Conservation (phyloP, 139 green algal genomes). For the Closterium sp. region DNA sequence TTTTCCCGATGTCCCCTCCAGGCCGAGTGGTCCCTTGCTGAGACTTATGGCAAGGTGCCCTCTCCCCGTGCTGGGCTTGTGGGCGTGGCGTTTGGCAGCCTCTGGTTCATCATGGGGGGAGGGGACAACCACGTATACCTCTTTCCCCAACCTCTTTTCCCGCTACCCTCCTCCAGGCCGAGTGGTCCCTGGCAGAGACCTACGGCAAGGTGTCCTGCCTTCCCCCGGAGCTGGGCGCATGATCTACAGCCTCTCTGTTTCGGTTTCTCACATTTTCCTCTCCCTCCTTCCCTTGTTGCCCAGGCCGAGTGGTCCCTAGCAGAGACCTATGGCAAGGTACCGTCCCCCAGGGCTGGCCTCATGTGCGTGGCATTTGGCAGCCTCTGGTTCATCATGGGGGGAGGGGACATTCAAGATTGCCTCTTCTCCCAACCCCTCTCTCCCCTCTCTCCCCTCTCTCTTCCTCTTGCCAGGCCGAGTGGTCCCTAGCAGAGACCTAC, state of each 20-base stretch:
- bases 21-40: conserved; percentile 35
- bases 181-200: conserved; percentile 38
- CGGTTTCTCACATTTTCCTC: neutral
- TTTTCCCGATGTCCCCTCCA: neutral
- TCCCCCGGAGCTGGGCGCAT: conserved; percentile 77
- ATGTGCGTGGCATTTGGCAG: no score
- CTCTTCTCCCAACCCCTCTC: no score
- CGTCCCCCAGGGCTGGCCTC: no score
- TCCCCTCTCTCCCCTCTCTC: no score
- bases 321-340: neutral
- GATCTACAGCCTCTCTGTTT: no score
- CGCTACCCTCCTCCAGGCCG: neutral
- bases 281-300: neutral
- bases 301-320: neutral
- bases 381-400: no score
- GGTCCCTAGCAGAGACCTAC: neutral
- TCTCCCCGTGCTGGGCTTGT: conserved; percentile 78
- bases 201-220: conserved; percentile 62
- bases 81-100: conserved; percentile 66
- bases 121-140: conserved; percentile 87
- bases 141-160: no score
- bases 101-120: conserved; percentile 84
- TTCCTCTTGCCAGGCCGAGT: no score
- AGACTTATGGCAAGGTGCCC: conserved; percentile 57
- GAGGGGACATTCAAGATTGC: no score